These are phyloP conservation scores for Gymnopus androsaceus DNA, from an alignment of 1,284 basidiomycete genomes.

Conservation along the genomic window DNA sequence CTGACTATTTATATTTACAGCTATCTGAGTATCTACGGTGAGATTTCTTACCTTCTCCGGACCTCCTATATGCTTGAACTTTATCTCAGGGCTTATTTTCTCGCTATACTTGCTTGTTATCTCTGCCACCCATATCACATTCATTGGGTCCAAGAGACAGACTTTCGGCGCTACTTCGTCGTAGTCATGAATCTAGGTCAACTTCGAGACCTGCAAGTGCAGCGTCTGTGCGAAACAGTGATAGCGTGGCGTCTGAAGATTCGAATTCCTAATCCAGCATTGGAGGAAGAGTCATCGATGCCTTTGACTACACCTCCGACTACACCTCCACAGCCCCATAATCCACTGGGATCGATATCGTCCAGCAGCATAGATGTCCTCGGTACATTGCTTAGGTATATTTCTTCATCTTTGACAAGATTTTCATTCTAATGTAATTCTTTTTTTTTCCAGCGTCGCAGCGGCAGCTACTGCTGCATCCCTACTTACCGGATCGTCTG, in stretches of 20 bases:
- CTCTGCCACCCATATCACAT: slow-evolving; percentile 33
- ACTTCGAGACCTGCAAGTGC: slow-evolving; percentile 40
- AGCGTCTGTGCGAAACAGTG: slow-evolving; percentile 15
- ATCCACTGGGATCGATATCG: slow-evolving; percentile 40
- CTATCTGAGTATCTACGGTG: no score
- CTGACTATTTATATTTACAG: no score
- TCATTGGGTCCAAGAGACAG: slow-evolving; percentile 37
- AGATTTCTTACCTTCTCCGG: no score
- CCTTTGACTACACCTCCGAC: slow-evolving; percentile 18
- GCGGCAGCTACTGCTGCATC: slow-evolving; percentile 81
- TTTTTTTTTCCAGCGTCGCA: slow-evolving; percentile 54
- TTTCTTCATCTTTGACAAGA: slow-evolving; percentile 9
- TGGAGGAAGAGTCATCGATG: slow-evolving; percentile 8
- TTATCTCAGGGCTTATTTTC: no score
- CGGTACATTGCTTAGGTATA: slow-evolving; percentile 74
- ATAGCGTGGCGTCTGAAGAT: not conserved
- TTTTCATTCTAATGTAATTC: not conserved
- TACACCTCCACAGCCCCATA: slow-evolving; percentile 22
- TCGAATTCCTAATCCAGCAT: not conserved
- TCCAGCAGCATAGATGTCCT: slow-evolving; percentile 78
- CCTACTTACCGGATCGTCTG: slow-evolving; percentile 61
- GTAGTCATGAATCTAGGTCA: not conserved
- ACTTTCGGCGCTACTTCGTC: slow-evolving; percentile 42
- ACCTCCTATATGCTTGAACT: no score
- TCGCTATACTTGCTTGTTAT: no score